These are phyloP conservation scores for Pyrenula aspistea DNA, from an alignment of 495 filamentous ascomycete genomes.

Conservation along the genomic window DNA sequence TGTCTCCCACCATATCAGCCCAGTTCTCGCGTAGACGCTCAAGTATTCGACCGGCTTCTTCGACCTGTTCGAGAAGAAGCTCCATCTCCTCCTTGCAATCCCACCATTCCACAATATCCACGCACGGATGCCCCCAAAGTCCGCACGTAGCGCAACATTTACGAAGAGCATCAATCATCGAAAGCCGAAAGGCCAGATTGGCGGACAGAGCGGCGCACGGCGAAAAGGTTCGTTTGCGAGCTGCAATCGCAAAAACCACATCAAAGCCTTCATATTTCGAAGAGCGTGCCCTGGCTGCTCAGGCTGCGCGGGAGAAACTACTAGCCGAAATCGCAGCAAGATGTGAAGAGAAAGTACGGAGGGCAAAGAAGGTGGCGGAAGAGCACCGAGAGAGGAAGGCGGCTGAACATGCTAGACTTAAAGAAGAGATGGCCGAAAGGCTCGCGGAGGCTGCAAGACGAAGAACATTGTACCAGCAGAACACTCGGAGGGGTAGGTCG, in stretches of 20 bases:
- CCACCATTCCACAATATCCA: slow-evolving; percentile 48
- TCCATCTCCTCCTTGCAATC: slow-evolving; percentile 83
- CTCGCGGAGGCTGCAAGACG: slow-evolving; percentile 79
- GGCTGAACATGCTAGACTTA: slow-evolving; percentile 64
- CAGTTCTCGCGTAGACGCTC: background rate
- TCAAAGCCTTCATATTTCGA: slow-evolving; percentile 54
- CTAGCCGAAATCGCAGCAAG: slow-evolving; percentile 85
- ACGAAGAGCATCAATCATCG: slow-evolving; percentile 81
- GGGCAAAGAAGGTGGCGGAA: slow-evolving; percentile 87
- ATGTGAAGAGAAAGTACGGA: slow-evolving; percentile 88
- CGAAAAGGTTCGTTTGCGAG: slow-evolving; percentile 88
- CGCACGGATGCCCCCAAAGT: slow-evolving; percentile 56
- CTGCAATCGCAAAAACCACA: slow-evolving; percentile 71
- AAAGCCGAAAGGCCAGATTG: slow-evolving; percentile 82
- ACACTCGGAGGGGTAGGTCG: slow-evolving; percentile 50
- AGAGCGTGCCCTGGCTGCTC: slow-evolving; percentile 78
- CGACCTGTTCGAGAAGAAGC: slow-evolving; percentile 76
- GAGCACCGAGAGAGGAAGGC: slow-evolving; percentile 85
- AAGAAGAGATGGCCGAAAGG: slow-evolving; percentile 75
- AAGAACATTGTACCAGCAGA: slow-evolving; percentile 39
- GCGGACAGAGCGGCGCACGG: slow-evolving; percentile 91
- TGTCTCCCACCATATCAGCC: background rate
- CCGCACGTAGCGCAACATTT: slow-evolving; percentile 83
- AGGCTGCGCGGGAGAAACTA: slow-evolving; percentile 80
- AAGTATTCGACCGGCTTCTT: slow-evolving; percentile 57